phyloP scores from a whole-genome alignment of 1,284 basidiomycete genomes.

The Lentinula novae-zelandiae region DNA sequence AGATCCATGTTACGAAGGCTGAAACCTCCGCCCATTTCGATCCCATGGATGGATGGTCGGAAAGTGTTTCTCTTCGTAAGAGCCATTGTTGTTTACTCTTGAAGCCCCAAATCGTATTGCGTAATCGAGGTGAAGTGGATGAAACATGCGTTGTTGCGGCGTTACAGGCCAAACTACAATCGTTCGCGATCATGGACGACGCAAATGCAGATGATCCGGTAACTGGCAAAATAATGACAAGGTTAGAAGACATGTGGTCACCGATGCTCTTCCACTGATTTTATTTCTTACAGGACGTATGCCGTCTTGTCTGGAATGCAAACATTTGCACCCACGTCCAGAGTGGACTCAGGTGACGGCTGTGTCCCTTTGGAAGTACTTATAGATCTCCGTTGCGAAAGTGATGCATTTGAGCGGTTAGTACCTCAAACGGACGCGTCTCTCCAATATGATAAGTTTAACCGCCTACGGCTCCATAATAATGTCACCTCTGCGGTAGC shows the following conservation, averaged over 20 bases:
- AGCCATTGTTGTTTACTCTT: constrained; percentile 82
- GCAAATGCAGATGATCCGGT: constrained; percentile 80
- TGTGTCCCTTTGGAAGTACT: constrained; percentile 87
- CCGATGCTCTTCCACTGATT: constrained; percentile 7
- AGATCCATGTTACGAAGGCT: constrained; percentile 25
- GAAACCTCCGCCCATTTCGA: constrained; percentile 36
- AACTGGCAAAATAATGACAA: constrained; percentile 82
- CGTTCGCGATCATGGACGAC: constrained; percentile 81
- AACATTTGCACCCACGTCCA: constrained; percentile 74
- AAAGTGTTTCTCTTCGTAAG: constrained; percentile 62
- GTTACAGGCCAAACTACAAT: constrained; percentile 78
- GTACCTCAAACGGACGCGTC: constrained; percentile 87
- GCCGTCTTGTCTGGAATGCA: constrained; percentile 79
- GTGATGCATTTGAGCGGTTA: constrained; percentile 81
- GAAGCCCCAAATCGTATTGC: constrained; percentile 88
- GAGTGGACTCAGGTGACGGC: constrained; percentile 35
- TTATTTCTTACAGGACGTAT: constrained; percentile 57
- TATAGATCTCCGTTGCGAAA: constrained; percentile 81
- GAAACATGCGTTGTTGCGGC: constrained; percentile 80
- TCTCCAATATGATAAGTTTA: constrained; percentile 93
- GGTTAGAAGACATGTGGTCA: constrained; percentile 42
- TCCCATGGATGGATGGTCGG: constrained; percentile 69
- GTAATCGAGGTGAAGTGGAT: constrained; percentile 59
- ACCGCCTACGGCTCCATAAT: constrained; percentile 81
- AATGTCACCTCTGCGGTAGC: constrained; percentile 49